phyloP scores from a whole-genome alignment of 148 eudicot genomes.

The Cornus suecica region DNA sequence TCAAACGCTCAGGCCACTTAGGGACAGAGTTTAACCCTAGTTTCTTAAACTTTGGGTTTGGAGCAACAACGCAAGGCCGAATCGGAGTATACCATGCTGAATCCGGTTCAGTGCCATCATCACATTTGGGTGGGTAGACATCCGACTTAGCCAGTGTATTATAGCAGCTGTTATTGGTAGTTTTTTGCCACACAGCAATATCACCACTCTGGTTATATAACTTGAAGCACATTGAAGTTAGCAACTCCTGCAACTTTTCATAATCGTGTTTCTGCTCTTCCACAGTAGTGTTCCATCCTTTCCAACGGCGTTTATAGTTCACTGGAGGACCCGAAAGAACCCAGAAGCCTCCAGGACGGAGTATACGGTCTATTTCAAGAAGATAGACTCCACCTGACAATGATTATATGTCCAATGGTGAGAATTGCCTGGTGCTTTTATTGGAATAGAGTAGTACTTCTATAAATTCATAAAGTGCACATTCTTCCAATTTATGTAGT shows the following conservation, averaged over 20 bases:
- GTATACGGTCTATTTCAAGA: conserved; percentile 74
- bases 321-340: conserved; percentile 92
- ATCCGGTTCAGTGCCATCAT: conserved; percentile 81
- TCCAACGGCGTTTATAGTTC: conserved; percentile 67
- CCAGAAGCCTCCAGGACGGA: conserved; percentile 93
- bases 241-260: conserved; percentile 62
- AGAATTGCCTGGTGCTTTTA: background rate
- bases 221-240: conserved; percentile 77
- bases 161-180: conserved; percentile 61
- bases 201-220: conserved; percentile 62
- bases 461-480: conserved; percentile 2
- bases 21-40: conserved; percentile 42
- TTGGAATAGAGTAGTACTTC: background rate
- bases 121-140: conserved; percentile 69
- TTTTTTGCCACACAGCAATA: conserved; percentile 86
- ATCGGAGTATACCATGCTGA: conserved; percentile 95
- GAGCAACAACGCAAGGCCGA: conserved; percentile 70
- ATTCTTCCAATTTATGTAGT: background rate
- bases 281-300: conserved; percentile 82
- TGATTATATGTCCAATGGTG: background rate
- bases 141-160: conserved; percentile 52
- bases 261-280: conserved; percentile 70
- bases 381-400: conserved; percentile 81
- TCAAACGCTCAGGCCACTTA: conserved; percentile 73
- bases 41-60: conserved; percentile 53